Base-by-base conservation (phyloP, 371 early-diverging fungal species). In the Capillidium heterosporum region DNA sequence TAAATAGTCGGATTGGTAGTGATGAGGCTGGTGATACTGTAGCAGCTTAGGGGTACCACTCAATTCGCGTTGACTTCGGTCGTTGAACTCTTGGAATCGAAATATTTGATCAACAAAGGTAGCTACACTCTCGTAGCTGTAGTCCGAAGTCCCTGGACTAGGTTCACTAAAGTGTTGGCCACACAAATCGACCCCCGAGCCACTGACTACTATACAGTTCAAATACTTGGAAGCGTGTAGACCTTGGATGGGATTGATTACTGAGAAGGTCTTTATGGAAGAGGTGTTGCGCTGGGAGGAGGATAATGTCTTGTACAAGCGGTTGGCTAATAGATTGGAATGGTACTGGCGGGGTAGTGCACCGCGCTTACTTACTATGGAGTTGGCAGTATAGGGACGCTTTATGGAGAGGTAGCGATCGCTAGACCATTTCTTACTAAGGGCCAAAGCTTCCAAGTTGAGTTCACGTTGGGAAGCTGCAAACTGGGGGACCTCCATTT, bases 341-440 rank as follows among this genome's bases (percentile, higher is more conserved):
- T 84, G 71, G 60, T 88, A 93, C 10, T 72, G 62, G 26, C 69
- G 74, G 31, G 72, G 64, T 59, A 95, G 63, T 24, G 71, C 82
- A 59, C 96, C 95, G 47, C 96, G 80, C 77, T 92, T 92, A 61
- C 80, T 71, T 32, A 85, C 91, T 51, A 95, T 84, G 62, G 79
- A 71, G 61, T 88, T 86, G 59, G 94, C 94, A 28, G 87, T 72
- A 72, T 94, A 93, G 19, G 92, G 91, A 50, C 96, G 85, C 44
- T 76, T 80, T 63, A 87, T 77, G 55, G 75, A 70, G 47, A 72
- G 64, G 83, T 91, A 95, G 39, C 96, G 85, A 13, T 74, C 75
- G n/a, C 72, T 71, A 19, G 72, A 64, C 92, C 91, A 95, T 91
- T 91, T 91, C 61, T 77, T 65, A 70, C 91, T 82, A 65, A 95